Evolutionary conservation across 2,329 filamentous ascomycete genomes (phyloP).

Genomic region (Fusarium avenaceum): DNA sequence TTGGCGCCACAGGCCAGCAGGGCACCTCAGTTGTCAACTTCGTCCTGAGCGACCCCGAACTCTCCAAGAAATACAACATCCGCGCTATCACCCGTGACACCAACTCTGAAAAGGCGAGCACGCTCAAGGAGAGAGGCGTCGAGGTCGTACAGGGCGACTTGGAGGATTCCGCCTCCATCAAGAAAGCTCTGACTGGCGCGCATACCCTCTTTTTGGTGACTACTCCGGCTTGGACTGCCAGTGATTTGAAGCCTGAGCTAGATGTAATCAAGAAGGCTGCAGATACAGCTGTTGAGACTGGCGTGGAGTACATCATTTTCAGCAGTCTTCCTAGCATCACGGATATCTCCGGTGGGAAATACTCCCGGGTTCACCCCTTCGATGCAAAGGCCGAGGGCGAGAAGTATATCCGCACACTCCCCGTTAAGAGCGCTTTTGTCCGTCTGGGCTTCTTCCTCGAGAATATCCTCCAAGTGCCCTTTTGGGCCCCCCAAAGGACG

Average conservation of each 20-base stretch:
- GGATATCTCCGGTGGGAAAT: constrained; percentile 54
- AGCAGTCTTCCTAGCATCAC: constrained; percentile 55
- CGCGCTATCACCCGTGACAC: constrained; percentile 65
- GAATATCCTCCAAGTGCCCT: constrained; percentile 51
- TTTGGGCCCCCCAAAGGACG: constrained; percentile 50
- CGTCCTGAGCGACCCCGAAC: constrained; percentile 59
- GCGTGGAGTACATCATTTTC: constrained; percentile 57
- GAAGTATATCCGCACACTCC: constrained; percentile 63
- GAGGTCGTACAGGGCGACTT: constrained; percentile 59
- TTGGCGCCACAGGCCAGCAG: constrained; percentile 67
- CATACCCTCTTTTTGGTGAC: constrained; percentile 66
- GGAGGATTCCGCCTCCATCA: constrained; percentile 55
- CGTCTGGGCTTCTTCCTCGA: constrained; percentile 60
- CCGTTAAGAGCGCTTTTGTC: constrained; percentile 60
- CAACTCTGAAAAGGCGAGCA: constrained; percentile 51
- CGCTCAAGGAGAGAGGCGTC: constrained; percentile 47
- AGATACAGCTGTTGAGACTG: constrained; percentile 55
- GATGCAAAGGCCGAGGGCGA: constrained; percentile 67
- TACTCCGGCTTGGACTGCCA: constrained; percentile 55
- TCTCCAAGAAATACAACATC: constrained; percentile 62
- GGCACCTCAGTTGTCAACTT: constrained; percentile 62
- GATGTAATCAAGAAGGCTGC: constrained; percentile 58
- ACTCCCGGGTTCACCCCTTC: constrained; percentile 57
- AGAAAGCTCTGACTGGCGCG: constrained; percentile 57
- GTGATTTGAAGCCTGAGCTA: constrained; percentile 52